phyloP scores from a whole-genome alignment of 495 filamentous ascomycete species.

The Xylaria intraflava region DNA sequence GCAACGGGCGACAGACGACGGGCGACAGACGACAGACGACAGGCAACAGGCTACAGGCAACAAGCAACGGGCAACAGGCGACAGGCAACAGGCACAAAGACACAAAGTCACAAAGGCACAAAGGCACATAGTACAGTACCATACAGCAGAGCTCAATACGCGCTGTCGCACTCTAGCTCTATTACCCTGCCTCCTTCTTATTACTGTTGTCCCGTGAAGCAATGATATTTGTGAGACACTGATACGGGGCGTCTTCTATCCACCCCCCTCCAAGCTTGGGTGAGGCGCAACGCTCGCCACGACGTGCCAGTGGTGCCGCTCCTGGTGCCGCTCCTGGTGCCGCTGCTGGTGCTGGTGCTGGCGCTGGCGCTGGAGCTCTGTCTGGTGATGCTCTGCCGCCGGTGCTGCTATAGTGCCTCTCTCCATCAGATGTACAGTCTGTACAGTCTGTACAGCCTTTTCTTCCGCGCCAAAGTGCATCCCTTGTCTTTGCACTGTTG shows the following conservation, averaged over 20 bases:
- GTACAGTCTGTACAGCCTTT: too few relatives aligned
- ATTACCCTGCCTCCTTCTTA: slow-evolving; percentile 23
- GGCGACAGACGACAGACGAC: too few relatives aligned
- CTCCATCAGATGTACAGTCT: slow-evolving; percentile 22
- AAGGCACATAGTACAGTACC: not conserved
- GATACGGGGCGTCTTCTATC: slow-evolving; percentile 28
- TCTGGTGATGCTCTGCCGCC: slow-evolving; percentile 8
- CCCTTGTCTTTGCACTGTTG: slow-evolving; percentile 25
- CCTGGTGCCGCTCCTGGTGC: not conserved
- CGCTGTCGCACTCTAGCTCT: slow-evolving; percentile 15
- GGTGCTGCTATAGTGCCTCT: slow-evolving; percentile 14
- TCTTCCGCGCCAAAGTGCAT: slow-evolving; percentile 19
- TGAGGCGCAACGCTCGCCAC: slow-evolving; percentile 22
- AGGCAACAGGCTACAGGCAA: too few relatives aligned
- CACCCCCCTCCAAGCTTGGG: slow-evolving; percentile 27
- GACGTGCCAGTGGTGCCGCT: slow-evolving; percentile 7
- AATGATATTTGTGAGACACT: slow-evolving; percentile 30
- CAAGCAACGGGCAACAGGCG: too few relatives aligned
- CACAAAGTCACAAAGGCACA: not conserved
- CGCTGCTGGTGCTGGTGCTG: not conserved
- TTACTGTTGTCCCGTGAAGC: slow-evolving; percentile 23
- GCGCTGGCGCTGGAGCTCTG: not conserved
- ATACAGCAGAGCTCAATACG: slow-evolving; percentile 3
- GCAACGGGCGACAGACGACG: too few relatives aligned
- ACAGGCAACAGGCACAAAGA: too few relatives aligned